A percentile compares a stretch with the other conserved stretches of the same genome.
These are phyloP conservation scores for Yarrowia porcina DNA, from an alignment of 805 yeast genomes.

Conservation along the genomic window DNA sequence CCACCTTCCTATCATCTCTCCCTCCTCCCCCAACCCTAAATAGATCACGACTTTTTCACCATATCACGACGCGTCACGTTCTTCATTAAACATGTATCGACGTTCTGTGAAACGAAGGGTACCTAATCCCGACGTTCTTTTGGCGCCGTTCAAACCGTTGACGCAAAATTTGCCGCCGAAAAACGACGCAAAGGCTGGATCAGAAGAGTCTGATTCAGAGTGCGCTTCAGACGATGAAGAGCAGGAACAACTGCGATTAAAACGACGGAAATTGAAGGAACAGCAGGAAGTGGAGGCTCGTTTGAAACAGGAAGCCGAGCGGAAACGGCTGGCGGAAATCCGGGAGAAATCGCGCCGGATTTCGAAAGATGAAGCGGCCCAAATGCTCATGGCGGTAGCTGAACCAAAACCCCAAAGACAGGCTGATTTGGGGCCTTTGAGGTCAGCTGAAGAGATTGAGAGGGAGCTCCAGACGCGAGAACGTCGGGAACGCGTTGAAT, in stretches of 20 bases:
- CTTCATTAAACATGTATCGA: neutral
- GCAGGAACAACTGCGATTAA: conserved; percentile 6
- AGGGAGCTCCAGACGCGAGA: neutral
- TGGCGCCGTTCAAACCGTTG: conserved; percentile 18
- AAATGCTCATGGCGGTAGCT: neutral
- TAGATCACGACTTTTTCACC: neutral
- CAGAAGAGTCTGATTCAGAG: neutral
- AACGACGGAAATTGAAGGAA: conserved; percentile 1
- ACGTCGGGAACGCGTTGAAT: conserved; percentile 1
- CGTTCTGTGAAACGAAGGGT: neutral
- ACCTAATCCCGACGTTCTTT: conserved; percentile 2
- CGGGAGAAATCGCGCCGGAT: neutral
- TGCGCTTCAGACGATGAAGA: conserved; percentile 8
- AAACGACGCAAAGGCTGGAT: neutral
- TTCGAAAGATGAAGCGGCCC: neutral
- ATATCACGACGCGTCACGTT: conserved; percentile 1
- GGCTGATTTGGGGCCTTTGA: neutral
- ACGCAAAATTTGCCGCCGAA: neutral
- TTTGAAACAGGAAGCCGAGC: neutral
- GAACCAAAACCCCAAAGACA: neutral
- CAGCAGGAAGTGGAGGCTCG: neutral
- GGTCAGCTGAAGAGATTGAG: conserved; percentile 13
- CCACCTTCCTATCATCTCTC: neutral
- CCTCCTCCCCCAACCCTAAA: neutral
- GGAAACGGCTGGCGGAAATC: neutral